These are phyloP conservation scores for Aaosphaeria pasadenensis DNA, from an alignment of 2,329 filamentous ascomycete species.

Conservation along the genomic window DNA sequence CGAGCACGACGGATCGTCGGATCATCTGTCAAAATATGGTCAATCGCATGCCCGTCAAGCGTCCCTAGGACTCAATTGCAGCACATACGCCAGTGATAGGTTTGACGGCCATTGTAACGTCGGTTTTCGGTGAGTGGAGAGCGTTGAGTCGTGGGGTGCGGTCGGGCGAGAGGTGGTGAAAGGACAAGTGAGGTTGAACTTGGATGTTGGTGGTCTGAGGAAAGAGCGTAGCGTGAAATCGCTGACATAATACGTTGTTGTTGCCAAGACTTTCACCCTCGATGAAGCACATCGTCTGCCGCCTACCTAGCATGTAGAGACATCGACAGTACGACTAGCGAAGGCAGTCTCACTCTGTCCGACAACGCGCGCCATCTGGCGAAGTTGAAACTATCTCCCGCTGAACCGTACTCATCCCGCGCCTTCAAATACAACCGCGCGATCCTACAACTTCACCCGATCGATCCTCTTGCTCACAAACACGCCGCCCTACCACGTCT, in stretches of 20 bases:
- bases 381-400: too few species aligned
- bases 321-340: too few species aligned
- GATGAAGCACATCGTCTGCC: too few species aligned
- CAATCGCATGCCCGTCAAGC: conserved; percentile 16
- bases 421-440: too few species aligned
- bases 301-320: too few species aligned
- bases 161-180: conserved; percentile 23
- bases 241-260: conserved; percentile 1
- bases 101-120: conserved; percentile 44
- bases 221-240: neutral
- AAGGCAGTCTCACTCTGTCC: too few species aligned
- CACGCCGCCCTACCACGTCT: too few species aligned
- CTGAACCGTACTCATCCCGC: too few species aligned
- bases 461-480: too few species aligned
- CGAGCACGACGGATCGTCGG: conserved; percentile 62
- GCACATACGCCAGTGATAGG: conserved; percentile 51
- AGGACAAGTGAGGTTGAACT: conserved; percentile 23
- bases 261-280: too few species aligned
- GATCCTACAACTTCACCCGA: too few species aligned
- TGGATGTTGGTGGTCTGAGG: conserved; percentile 23
- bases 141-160: conserved; percentile 23
- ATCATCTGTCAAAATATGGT: conserved; percentile 54
- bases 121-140: conserved; percentile 22
- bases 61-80: conserved; percentile 26
- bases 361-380: too few species aligned